Conservation (phyloP, 1,284 basidiomycete species). For the Polyporus tsugae region DNA sequence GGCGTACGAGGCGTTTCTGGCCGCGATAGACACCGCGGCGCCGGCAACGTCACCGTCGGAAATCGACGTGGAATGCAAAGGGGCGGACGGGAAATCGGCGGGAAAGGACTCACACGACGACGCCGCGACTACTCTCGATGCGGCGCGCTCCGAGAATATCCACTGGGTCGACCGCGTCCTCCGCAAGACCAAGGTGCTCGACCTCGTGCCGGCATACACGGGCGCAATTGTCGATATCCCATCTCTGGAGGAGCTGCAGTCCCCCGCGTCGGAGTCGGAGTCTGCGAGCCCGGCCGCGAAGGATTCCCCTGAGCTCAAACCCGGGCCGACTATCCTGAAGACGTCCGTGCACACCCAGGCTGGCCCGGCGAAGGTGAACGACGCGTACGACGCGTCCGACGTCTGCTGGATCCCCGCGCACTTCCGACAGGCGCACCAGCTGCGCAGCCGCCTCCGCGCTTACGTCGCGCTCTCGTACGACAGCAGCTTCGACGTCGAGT, state of each 20-base stretch:
- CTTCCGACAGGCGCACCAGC: conserved; percentile 25
- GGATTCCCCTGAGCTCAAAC: not conserved
- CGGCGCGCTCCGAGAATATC: conserved; percentile 32
- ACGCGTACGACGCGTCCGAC: conserved; percentile 13
- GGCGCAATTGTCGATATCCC: conserved; percentile 8
- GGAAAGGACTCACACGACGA: not conserved
- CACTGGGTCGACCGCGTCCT: conserved; percentile 35
- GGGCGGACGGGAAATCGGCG: not conserved
- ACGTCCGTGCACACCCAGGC: not conserved
- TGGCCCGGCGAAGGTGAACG: not conserved
- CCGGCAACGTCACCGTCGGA: conserved; percentile 21
- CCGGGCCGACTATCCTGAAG: not conserved
- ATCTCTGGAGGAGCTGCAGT: conserved; percentile 3
- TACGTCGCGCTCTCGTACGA: conserved; percentile 53
- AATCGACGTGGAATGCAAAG: conserved; percentile 13
- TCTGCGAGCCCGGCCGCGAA: not conserved
- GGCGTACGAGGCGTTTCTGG: conserved; percentile 53
- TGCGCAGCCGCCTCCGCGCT: conserved; percentile 45
- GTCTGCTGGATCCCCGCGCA: conserved; percentile 11
- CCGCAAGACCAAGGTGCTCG: conserved; percentile 24
- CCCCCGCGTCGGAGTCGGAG: not conserved
- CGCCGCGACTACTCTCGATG: not conserved
- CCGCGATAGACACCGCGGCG: conserved; percentile 51
- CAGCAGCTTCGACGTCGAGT: conserved; percentile 38
- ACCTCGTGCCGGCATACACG: conserved; percentile 8